Evolutionary conservation across 352 stramenopile species (phyloP).

Genomic region (Phytophthora sp.): DNA sequence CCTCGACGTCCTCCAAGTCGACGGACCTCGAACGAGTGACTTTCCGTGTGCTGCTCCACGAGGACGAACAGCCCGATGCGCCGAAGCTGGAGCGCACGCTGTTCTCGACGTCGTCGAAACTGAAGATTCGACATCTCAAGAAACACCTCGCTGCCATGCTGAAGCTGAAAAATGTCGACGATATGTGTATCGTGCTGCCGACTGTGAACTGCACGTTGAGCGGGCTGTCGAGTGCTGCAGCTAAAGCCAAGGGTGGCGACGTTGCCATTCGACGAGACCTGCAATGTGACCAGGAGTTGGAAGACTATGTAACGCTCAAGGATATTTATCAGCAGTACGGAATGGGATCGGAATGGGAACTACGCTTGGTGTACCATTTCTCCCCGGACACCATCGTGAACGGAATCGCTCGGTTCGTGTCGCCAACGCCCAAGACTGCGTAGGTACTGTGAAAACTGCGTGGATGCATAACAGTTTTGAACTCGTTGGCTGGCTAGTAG

Average conservation of each 20-base stretch:
- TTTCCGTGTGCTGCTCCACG: conserved; percentile 66
- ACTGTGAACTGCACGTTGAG: conserved; percentile 59
- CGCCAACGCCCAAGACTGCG: conserved; percentile 15
- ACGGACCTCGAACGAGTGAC: conserved; percentile 48
- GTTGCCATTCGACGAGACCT: conserved; percentile 64
- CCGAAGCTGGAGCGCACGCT: conserved; percentile 55
- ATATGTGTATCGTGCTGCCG: conserved; percentile 68
- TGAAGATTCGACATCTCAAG: conserved; percentile 81
- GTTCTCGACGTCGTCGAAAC: conserved; percentile 63
- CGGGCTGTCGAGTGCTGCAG: conserved; percentile 39
- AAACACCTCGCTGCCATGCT: conserved; percentile 66
- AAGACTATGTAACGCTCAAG: conserved; percentile 70
- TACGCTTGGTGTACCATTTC: conserved; percentile 82
- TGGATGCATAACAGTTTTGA: conserved; percentile 18
- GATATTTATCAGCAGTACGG: conserved; percentile 89
- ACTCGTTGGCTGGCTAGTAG: neutral
- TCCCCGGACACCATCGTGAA: conserved; percentile 73
- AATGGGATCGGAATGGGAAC: conserved; percentile 69
- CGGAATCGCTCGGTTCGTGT: conserved; percentile 65
- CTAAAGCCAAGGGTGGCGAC: conserved; percentile 15
- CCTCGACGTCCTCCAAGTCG: neutral
- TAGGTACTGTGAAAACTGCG: conserved; percentile 8
- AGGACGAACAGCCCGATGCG: conserved; percentile 39
- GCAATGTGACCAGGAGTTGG: conserved; percentile 75
- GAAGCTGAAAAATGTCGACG: conserved; percentile 44